Base-by-base conservation (phyloP, 2,329 filamentous ascomycete species). In the Aspergillus hortae region DNA sequence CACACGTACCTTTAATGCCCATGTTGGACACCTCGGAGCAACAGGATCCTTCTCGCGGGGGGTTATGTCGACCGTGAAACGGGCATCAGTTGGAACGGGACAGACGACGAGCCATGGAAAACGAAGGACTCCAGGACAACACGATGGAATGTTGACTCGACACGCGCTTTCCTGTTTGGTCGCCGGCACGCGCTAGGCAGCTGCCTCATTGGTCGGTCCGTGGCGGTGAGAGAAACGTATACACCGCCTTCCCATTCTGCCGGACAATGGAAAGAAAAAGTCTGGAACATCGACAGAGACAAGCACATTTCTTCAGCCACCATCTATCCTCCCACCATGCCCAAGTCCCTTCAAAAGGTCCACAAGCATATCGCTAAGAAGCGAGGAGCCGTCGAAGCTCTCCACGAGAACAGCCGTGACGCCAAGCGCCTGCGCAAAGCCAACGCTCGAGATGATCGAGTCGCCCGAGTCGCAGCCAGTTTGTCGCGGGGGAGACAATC, bases 311-410 rank as follows among this genome's bases (percentile, higher is more conserved):
- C 33, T 30, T 27, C 9, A 12, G 14, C 12, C 7, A 53, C 48
- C 40, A 33, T 30, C 21, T 23, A 43, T 46, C 43, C 36, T 42
- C 33, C 40, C 57, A 64, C 27, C 49, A 95, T 95, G 91, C 82
- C 89, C 12, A 87, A 85, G 67, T 83, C 86, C 42, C 75, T 96
- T 6, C 77, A 84, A 57, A 97, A 96, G 69, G 88, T 94, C 17
- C 84, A 88, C 57, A 97, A 97, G 76, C 85, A 90, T 58, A 92
- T 97, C 58, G 78, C 85, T 32, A 96, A 95, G 77, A 96, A 96
- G 80, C 85, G 88, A 60, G 84, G 85, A 17, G 84, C 85, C 36
- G 80, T 90, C 44, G 85, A 86, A 27, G 80, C 87, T 11, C 80
- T 97, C 19, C 92, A 97, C 67, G 88, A 91, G 71, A 90, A 90